A percentile compares a stretch with the other conserved stretches of the same genome.
Conservation (phyloP, 495 filamentous ascomycete species). For the Aspergillus funiculosus region DNA sequence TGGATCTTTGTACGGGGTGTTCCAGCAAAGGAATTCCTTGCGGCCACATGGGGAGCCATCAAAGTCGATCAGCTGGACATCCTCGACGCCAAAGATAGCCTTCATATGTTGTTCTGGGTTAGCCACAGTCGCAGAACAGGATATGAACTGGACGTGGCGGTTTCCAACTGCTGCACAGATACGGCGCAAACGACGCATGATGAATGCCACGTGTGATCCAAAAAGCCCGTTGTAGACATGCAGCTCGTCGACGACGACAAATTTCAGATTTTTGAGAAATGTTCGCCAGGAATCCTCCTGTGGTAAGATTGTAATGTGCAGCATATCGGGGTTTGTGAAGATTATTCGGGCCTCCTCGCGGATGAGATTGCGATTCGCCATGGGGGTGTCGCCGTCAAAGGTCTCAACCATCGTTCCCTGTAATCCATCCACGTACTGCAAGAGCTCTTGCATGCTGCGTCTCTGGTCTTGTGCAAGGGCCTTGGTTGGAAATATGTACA, state of each 20-base stretch:
- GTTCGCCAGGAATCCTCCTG: conserved; percentile 85
- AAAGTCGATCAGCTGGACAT: conserved; percentile 74
- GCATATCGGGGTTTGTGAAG: conserved; percentile 98
- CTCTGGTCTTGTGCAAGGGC: conserved; percentile 93
- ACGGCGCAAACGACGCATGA: conserved; percentile 85
- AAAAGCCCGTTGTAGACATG: conserved; percentile 97
- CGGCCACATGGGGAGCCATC: conserved; percentile 90
- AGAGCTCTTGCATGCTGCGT: conserved; percentile 77
- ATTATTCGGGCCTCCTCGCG: conserved; percentile 88
- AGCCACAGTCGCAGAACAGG: conserved; percentile 93
- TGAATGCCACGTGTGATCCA: conserved; percentile 87
- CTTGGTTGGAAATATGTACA: conserved; percentile 99
- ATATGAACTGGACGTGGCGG: conserved; percentile 82
- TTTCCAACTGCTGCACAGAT: conserved; percentile 93
- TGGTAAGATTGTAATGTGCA: conserved; percentile 90
- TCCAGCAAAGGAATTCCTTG: conserved; percentile 98
- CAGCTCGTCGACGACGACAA: conserved; percentile 83
- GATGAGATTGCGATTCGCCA: conserved; percentile 68
- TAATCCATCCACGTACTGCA: conserved; percentile 73
- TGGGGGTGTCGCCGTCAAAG: conserved; percentile 91
- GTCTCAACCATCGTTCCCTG: conserved; percentile 77
- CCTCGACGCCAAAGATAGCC: conserved; percentile 83
- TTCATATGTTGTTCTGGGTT: conserved; percentile 92
- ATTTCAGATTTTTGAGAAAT: conserved; percentile 84
- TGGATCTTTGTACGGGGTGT: conserved; percentile 91